A percentile compares a stretch with the other conserved stretches of the same genome.
phyloP scores from a whole-genome alignment of 1,284 basidiomycete genomes.

The Meira nashicola region DNA sequence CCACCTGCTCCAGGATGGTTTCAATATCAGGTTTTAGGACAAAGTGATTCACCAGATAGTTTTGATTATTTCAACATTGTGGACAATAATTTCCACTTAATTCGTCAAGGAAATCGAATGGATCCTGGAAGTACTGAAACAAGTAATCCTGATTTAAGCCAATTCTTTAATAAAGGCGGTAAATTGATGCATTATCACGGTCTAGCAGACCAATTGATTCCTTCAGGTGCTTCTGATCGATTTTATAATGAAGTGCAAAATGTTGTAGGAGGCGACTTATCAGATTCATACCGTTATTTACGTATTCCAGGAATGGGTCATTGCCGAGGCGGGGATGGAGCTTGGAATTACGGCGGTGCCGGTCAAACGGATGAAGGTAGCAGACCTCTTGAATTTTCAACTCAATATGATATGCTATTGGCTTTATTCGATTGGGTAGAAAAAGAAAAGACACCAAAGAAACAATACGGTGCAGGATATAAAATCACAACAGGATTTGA shows the following conservation, averaged over 20 bases:
- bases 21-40: slow-evolving; percentile 26
- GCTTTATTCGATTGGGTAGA: slow-evolving; percentile 57
- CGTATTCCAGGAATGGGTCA: slow-evolving; percentile 57
- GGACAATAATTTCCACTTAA: slow-evolving; percentile 16
- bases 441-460: slow-evolving; percentile 51
- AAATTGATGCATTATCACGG: slow-evolving; percentile 53
- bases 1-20: slow-evolving; percentile 21
- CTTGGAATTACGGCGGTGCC: slow-evolving; percentile 34
- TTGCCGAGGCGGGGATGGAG: slow-evolving; percentile 43
- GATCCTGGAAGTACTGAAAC: slow-evolving; percentile 25
- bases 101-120: slow-evolving; percentile 16
- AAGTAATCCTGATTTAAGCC: slow-evolving; percentile 38
- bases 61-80: slow-evolving; percentile 21
- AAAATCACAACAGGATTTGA: slow-evolving; percentile 16
- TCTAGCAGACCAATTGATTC: slow-evolving; percentile 52
- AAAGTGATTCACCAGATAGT: slow-evolving; percentile 9
- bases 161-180: slow-evolving; percentile 43
- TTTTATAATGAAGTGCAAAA: slow-evolving; percentile 53
- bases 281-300: slow-evolving; percentile 56
- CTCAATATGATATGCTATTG: slow-evolving; percentile 53
- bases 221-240: slow-evolving; percentile 52
- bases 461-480: slow-evolving; percentile 46
- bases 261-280: slow-evolving; percentile 17
- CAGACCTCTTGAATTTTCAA: slow-evolving; percentile 28
- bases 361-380: slow-evolving; percentile 21